Evolutionary conservation across 2,329 filamentous ascomycete species (phyloP), one percentile per base, ranked within the genome.

Genomic region (Cyanodermella asteris): DNA sequence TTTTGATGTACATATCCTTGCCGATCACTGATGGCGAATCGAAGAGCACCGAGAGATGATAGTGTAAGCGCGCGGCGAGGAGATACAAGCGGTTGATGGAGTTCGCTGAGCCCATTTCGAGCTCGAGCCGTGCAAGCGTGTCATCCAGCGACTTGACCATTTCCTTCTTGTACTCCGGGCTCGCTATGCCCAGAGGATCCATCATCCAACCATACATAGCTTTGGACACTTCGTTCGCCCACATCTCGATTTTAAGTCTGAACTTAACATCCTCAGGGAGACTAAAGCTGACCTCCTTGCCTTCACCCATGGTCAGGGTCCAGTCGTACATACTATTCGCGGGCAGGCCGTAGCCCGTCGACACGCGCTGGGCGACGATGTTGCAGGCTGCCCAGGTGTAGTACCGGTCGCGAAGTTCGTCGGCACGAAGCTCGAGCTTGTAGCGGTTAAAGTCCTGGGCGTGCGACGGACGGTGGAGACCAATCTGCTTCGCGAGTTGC

Each of bases 301-400:
- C 47, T 10, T 27, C 25, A 4, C 25, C 24, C 13, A 28, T 28
- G 8, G 23, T 18, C 18, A 62, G 49, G 4, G 58, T 71, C 50
- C 54, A 70, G 38, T 62, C 68, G 43, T 61, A 72, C 26, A 57
- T 50, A 18, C 60, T 71, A 32, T 61, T 59, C 10, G 69, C 62
- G 11, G 69, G 69, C 39, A 72, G 65, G 7, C 69, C 69, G 39
- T 71, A 65, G n/a, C 65, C 64, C n/a, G 65, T 72, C 10, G 64
- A 64, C 29, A 72, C 64, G 25, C 64, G 63, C 37, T 73, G 67
- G 11, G 67, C 65, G 24, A 72, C 66, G 33, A 71, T 62, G 38
- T 73, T 74, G 45, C 68, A 71, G 14, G 67, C 58, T 3, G 64
- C 65, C 69, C 69, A 74, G 2, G 69, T 73, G 33, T 64, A 56